Base-by-base conservation (phyloP, 1,139 yeast genomes). In the Yamadazyma friedrichii region DNA sequence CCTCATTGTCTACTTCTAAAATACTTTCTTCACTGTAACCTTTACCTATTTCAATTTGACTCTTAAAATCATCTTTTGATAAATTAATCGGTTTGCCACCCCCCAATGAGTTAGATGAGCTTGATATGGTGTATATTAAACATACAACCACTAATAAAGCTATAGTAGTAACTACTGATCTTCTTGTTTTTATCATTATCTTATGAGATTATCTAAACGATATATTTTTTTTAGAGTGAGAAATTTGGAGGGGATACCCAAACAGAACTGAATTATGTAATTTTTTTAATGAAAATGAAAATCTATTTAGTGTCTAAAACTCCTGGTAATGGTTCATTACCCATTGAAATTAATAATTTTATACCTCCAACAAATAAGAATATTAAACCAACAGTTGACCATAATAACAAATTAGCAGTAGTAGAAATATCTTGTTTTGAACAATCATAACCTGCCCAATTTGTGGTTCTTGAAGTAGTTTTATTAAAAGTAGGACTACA, bases 361-460 rank as follows among this genome's bases (percentile, higher is more conserved):
- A 82, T 61, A 32, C 84, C 87, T 13, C 74, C 76, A 33, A 60
- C 78, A 42, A 79, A 61, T 16, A 77, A 58, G 9, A 67, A 61
- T 26, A 72, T 41, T 39, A 82, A 59, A 2, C 72, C 75, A 16
- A 84, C 50, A 8, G 75, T 62, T 3, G 87, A 72, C 88, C 91
- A 84, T 50, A 84, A 72, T 51, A 84, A 71, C 53, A 85, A 68
- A 53, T 84, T 78, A 47, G 85, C 81, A 58, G 80, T 80, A 1
- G 77, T 70, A 33, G 84, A 73, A 44, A 83, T 72, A 53, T 85
- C 89, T 54, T 70, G 72, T 70, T 84, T 82, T 51, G 76, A 69
- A 61, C 93, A 84, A 47, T 80, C 79, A 43, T 54, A 60, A 26
- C 93, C 93, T 3, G 82, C 75, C 88, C 88, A 84, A 46, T 65